These are phyloP conservation scores for Trypethelium eluteriae DNA, from an alignment of 495 filamentous ascomycete genomes.

Conservation along the genomic window DNA sequence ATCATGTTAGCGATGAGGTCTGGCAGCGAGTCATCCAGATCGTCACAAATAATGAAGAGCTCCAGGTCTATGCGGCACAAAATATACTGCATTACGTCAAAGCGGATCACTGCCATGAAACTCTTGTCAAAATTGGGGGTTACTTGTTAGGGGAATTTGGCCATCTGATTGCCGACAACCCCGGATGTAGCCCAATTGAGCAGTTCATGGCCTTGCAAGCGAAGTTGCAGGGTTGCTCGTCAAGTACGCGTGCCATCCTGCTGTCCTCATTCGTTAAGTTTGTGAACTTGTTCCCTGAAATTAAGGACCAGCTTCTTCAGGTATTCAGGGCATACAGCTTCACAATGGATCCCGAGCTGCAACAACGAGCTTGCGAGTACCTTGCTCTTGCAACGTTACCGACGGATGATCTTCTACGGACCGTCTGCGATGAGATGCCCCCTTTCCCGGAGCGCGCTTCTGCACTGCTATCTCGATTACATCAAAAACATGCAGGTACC, in stretches of 20 bases:
- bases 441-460: constrained; percentile 94
- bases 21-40: constrained; percentile 99
- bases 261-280: constrained; percentile 95
- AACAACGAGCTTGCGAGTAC: constrained; percentile 96
- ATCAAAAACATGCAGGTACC: constrained; percentile 83
- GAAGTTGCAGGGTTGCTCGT: constrained; percentile 83
- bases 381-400: constrained; percentile 76
- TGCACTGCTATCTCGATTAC: constrained; percentile 81
- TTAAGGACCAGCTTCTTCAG: constrained; percentile 87
- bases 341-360: constrained; percentile 87
- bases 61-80: constrained; percentile 92
- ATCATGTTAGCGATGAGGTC: constrained; percentile 98
- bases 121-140: constrained; percentile 91
- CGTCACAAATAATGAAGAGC: constrained; percentile 97
- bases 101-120: constrained; percentile 88
- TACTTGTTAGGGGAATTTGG: constrained; percentile 96
- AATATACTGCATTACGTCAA: constrained; percentile 86
- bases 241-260: constrained; percentile 85
- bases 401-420: constrained; percentile 86
- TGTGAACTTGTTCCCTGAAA: constrained; percentile 96
- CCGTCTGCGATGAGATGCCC: constrained; percentile 98
- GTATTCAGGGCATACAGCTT: constrained; percentile 91
- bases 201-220: constrained; percentile 88
- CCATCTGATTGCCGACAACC: constrained; percentile 91
- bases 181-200: constrained; percentile 92